Percentiles rank a stretch among this genome's conserved stretches.
phyloP scores from a whole-genome alignment of 345 rosid genomes.

The Eucalyptus globulus region DNA sequence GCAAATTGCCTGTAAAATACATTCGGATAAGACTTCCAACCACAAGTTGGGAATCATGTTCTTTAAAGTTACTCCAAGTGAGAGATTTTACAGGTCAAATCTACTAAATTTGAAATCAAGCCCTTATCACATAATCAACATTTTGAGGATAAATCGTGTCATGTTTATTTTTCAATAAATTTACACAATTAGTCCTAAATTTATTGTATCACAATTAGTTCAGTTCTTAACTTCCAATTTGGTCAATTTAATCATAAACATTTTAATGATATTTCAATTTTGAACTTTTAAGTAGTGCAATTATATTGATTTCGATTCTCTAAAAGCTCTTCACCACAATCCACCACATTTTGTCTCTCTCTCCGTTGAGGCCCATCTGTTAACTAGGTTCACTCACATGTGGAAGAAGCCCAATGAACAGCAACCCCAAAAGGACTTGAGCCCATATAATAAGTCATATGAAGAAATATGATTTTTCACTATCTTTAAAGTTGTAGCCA shows the following conservation, averaged over 20 bases:
- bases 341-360: slow-evolving; percentile 29
- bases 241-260: background rate
- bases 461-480: too few relatives aligned
- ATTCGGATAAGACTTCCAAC: background rate
- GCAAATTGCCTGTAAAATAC: background rate
- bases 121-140: background rate
- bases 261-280: too few relatives aligned
- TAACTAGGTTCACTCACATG: too few relatives aligned
- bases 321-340: slow-evolving; percentile 48
- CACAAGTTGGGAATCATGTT: background rate
- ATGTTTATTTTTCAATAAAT: background rate
- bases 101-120: background rate
- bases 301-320: slow-evolving; percentile 37
- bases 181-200: background rate
- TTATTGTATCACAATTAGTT: too few relatives aligned
- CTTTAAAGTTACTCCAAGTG: background rate
- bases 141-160: background rate
- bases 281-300: too few relatives aligned
- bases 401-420: too few relatives aligned
- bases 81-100: background rate
- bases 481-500: too few relatives aligned
- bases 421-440: too few relatives aligned
- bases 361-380: slow-evolving; percentile 10
- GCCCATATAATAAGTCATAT: too few relatives aligned
- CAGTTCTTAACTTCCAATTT: too few relatives aligned